Evolutionary conservation across 2,329 filamentous ascomycete genomes (phyloP).

Genomic region (Cladobotryum protrusum): DNA sequence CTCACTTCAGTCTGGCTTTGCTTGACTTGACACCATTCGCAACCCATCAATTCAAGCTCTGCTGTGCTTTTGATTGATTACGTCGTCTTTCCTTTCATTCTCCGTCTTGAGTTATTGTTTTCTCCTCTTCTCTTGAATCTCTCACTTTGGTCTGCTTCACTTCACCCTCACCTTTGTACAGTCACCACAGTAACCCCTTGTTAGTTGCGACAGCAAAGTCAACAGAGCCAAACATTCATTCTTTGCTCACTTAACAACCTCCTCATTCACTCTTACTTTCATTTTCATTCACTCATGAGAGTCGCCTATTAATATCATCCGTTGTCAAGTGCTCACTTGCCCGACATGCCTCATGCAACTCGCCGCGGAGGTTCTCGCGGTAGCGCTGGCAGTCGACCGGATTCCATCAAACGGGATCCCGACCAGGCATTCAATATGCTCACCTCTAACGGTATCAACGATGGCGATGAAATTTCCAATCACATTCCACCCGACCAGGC

Average conservation of each 20-base stretch:
- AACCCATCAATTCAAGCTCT: no score
- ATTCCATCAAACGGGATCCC: conserved; percentile 22
- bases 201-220: neutral
- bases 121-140: no score
- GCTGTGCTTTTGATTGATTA: neutral
- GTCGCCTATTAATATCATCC: no score
- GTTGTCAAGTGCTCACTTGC: neutral
- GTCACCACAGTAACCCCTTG: no score
- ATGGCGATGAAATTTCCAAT: conserved; percentile 15
- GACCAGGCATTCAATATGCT: conserved; percentile 14
- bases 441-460: conserved; percentile 4
- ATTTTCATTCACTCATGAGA: neutral
- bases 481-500: conserved; percentile 16
- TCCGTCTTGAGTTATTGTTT: neutral
- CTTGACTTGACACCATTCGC: neutral
- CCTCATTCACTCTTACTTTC: no score
- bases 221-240: no score
- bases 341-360: conserved; percentile 17
- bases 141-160: no score
- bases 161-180: no score
- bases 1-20: neutral
- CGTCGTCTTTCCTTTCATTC: neutral
- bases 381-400: conserved; percentile 1
- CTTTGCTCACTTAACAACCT: neutral
- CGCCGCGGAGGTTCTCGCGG: conserved; percentile 16